phyloP scores from a whole-genome alignment of 768 basidiomycete genomes.

The Kwoniella newhampshirensis region DNA sequence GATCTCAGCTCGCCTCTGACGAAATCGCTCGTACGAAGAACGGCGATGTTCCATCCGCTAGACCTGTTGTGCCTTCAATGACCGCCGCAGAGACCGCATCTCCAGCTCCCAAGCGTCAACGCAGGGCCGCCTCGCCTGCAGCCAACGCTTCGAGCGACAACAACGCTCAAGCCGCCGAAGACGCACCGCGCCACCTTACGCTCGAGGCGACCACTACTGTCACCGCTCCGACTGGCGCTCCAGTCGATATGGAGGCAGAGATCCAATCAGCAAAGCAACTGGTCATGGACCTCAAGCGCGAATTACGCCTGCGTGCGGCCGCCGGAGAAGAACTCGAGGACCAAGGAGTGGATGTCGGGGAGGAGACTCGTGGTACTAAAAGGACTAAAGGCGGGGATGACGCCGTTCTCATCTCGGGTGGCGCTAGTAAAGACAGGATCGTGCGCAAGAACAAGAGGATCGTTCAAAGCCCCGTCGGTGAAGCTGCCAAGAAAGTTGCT shows the following conservation, averaged over 20 bases:
- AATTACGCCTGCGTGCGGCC: conserved; percentile 56
- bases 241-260: conserved; percentile 68
- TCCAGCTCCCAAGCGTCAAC: conserved; percentile 54
- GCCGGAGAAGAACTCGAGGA: conserved; percentile 40
- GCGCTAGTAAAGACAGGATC: conserved; percentile 55
- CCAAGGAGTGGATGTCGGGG: conserved; percentile 29
- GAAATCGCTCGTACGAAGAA: conserved; percentile 30
- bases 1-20: conserved; percentile 51
- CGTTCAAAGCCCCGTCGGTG: conserved; percentile 59
- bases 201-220: conserved; percentile 54
- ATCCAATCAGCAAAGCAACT: conserved; percentile 74
- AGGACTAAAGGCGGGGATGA: conserved; percentile 62
- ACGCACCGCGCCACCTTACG: conserved; percentile 28
- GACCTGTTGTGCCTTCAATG: conserved; percentile 46
- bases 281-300: conserved; percentile 69
- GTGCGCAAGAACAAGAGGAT: conserved; percentile 66
- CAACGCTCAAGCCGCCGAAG: conserved; percentile 55
- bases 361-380: conserved; percentile 52
- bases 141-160: conserved; percentile 60
- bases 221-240: conserved; percentile 43
- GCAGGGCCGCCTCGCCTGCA: conserved; percentile 39
- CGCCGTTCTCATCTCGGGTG: conserved; percentile 50
- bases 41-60: conserved; percentile 51
- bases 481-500: conserved; percentile 70
- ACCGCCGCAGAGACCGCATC: conserved; percentile 40